Evolutionary conservation across 2,329 filamentous ascomycete species (phyloP).

Genomic region (Colletotrichum costaricense): DNA sequence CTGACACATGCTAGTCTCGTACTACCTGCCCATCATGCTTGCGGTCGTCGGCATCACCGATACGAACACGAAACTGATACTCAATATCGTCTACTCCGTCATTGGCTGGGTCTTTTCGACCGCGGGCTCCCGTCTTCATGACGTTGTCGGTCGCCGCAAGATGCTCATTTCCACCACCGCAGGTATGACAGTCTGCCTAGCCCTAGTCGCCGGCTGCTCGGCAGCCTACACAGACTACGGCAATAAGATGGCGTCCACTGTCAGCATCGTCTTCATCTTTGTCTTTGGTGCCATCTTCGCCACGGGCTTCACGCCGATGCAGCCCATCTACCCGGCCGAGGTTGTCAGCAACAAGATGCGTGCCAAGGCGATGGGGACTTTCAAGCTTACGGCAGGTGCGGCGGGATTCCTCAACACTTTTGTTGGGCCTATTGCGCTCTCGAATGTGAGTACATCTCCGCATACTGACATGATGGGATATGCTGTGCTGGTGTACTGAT

Average conservation of each 20-base stretch:
- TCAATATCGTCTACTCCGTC: constrained; percentile 52
- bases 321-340: constrained; percentile 50
- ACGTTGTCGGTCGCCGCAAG: constrained; percentile 52
- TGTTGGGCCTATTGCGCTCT: constrained; percentile 44
- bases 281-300: constrained; percentile 50
- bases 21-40: constrained; percentile 54
- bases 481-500: background rate
- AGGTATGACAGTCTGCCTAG: constrained; percentile 49
- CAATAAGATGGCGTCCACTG: constrained; percentile 46
- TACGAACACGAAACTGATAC: constrained; percentile 50
- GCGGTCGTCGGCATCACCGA: constrained; percentile 52
- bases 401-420: constrained; percentile 51
- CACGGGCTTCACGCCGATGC: constrained; percentile 49
- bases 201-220: constrained; percentile 50
- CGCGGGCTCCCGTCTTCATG: constrained; percentile 50
- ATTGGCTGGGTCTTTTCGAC: constrained; percentile 52
- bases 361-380: constrained; percentile 48
- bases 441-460: constrained; percentile 39
- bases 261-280: constrained; percentile 52
- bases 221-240: constrained; percentile 47
- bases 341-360: constrained; percentile 52
- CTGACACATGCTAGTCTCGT: constrained; percentile 39
- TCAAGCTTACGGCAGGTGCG: constrained; percentile 48
- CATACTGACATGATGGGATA: background rate
- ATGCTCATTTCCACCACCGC: constrained; percentile 50